Evolutionary conservation across 805 yeast species (phyloP), one percentile per base, ranked within the genome.

Genomic region (Groenewaldozyma salmanticensis): DNA sequence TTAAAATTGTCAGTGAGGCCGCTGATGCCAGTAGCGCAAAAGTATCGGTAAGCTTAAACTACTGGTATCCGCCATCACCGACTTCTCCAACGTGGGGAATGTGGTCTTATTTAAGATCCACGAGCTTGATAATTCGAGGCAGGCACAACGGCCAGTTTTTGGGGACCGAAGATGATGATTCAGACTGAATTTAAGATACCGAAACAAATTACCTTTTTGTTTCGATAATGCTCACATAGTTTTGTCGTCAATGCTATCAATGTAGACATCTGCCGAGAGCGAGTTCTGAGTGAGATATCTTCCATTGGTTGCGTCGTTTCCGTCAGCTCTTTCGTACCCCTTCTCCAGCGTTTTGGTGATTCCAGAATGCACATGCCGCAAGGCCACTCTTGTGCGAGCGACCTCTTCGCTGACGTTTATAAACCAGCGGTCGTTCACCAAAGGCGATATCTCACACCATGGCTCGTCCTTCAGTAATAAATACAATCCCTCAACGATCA

Each of bases 401-500:
- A 62, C 53, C 0, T 57, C 60, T 17, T 61, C 63, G 18, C 68
- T 71, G 4, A 74, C 68, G 5, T 65, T 59, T 3, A 83, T 67
- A 45, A 72, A 69, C 67, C 68, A 64, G 15, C 55, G 49, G 35
- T 64, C 68, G 31, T 59, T 58, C 24, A 72, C 64, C 19, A 61
- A 51, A 5, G 51, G 39, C 2, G 66, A 53, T 19, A 81, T 70
- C 16, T 61, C 57, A 39, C 53, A 42, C 94, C 95, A 86, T 11
- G 73, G 73, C 21, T 67, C 72, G 31, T 72, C 71, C 27, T 71
- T 55, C 39, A 84, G 62, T 33, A 78, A 67, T 6, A 86, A 63
- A 55, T 87, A 86, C 36, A 80, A 65, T 0, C 96, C 95, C 55
- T 86, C 96, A 31, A 84, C 53, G 3, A 86, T 68, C 3, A 86